A percentile compares a stretch with the other conserved stretches of the same genome.
Conservation (phyloP, 192 early-diverging fungal species). For the Dispira simplex region DNA sequence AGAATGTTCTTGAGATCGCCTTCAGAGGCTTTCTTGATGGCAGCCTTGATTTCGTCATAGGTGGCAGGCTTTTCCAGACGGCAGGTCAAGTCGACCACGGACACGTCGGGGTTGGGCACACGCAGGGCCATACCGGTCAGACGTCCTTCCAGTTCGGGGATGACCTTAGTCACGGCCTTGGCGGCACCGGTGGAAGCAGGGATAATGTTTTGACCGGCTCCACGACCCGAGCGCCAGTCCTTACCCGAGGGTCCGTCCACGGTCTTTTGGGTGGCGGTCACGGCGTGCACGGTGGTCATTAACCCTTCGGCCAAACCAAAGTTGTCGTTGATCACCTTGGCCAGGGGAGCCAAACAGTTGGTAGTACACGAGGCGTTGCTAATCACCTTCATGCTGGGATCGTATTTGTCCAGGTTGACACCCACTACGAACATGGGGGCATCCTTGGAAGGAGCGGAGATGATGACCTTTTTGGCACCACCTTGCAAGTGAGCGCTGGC, state of each 20-base stretch:
- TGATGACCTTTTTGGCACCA: slow-evolving; percentile 98
- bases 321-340: slow-evolving; percentile 91
- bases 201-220: slow-evolving; percentile 96
- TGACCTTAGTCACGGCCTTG: slow-evolving; percentile 98
- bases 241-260: slow-evolving; percentile 94
- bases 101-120: slow-evolving; percentile 87
- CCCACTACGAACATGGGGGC: slow-evolving; percentile 97
- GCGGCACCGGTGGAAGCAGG: slow-evolving; percentile 96
- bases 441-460: slow-evolving; percentile 91
- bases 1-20: slow-evolving; percentile 76
- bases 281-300: slow-evolving; percentile 98
- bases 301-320: slow-evolving; percentile 93
- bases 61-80: slow-evolving; percentile 78
- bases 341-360: slow-evolving; percentile 96
- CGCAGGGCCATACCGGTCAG: slow-evolving; percentile 99
- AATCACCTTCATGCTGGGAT: slow-evolving; percentile 63
- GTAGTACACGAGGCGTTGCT: slow-evolving; percentile 99
- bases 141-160: slow-evolving; percentile 87
- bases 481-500: slow-evolving; percentile 73
- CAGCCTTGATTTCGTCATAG: slow-evolving; percentile 69
- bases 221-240: slow-evolving; percentile 97
- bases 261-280: slow-evolving; percentile 99
- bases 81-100: slow-evolving; percentile 93
- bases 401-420: slow-evolving; percentile 94
- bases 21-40: slow-evolving; percentile 72